Evolutionary conservation across 1,284 basidiomycete species (phyloP).

Genomic region (Boletellus dicymbophilus): DNA sequence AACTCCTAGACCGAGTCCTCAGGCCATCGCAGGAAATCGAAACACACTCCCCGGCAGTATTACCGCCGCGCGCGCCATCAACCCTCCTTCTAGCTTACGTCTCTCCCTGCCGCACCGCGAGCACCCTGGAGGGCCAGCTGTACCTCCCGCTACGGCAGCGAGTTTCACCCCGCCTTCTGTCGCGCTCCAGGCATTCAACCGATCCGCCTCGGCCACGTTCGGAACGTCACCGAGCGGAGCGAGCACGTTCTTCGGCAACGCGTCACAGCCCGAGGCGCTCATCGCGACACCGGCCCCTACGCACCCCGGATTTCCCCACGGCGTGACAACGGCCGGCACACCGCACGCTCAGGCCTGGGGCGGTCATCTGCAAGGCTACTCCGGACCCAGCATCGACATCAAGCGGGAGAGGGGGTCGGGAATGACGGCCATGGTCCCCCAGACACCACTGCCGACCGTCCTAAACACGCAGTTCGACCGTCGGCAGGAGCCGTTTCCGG

Average conservation of each 20-base stretch:
- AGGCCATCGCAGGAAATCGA: conserved; percentile 57
- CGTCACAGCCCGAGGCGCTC: conserved; percentile 16
- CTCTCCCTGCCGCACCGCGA: conserved; percentile 34
- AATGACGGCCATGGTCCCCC: conserved; percentile 39
- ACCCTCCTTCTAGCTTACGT: conserved; percentile 37
- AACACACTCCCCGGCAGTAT: conserved; percentile 49
- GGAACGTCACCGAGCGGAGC: conserved; percentile 29
- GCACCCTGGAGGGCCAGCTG: conserved; percentile 18
- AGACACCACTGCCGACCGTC: conserved; percentile 57
- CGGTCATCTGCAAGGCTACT: conserved; percentile 42
- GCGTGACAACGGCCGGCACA: conserved; percentile 45
- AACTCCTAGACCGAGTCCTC: conserved; percentile 26
- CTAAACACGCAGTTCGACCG: conserved; percentile 33
- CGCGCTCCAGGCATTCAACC: conserved; percentile 39
- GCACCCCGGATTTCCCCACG: conserved; percentile 65
- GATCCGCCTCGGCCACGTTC: conserved; percentile 50
- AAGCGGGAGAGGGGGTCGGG: conserved; percentile 51
- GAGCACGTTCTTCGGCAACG: neutral
- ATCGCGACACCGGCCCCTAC: conserved; percentile 61
- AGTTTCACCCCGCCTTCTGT: conserved; percentile 41
- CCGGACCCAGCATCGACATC: conserved; percentile 66
- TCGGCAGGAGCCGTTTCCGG: conserved; percentile 28
- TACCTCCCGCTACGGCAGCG: conserved; percentile 2
- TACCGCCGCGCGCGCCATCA: conserved; percentile 38
- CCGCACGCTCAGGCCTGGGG: conserved; percentile 56